phyloP scores from a whole-genome alignment of 352 stramenopile genomes.

The Aphanomyces euteiches region DNA sequence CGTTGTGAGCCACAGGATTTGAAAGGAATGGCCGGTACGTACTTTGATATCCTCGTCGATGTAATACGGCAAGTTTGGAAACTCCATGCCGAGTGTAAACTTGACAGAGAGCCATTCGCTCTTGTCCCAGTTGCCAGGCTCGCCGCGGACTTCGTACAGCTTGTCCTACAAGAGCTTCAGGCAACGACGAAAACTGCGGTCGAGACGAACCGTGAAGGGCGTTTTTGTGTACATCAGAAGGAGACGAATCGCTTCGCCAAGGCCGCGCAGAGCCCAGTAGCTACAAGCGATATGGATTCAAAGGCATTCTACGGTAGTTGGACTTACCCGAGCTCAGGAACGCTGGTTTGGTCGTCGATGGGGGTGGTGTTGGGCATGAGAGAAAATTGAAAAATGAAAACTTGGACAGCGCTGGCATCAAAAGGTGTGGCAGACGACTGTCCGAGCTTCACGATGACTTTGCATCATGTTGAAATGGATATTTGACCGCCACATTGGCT shows the following conservation, averaged over 20 bases:
- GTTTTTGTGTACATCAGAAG: background rate
- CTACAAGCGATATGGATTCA: background rate
- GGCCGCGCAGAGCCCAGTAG: background rate
- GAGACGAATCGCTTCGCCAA: background rate
- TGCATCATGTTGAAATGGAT: too few relatives aligned
- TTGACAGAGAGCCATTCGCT: background rate
- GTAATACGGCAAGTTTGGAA: background rate
- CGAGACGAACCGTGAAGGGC: background rate
- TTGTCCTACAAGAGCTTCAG: background rate
- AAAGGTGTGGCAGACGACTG: too few relatives aligned
- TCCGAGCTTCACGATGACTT: too few relatives aligned
- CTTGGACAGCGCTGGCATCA: too few relatives aligned
- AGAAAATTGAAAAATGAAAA: too few relatives aligned
- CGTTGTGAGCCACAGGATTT: too few relatives aligned
- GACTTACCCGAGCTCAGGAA: background rate
- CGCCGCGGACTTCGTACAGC: background rate
- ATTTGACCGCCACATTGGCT: too few relatives aligned
- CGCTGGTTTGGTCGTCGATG: too few relatives aligned
- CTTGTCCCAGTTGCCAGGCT: constrained; percentile 1
- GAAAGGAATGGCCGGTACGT: too few relatives aligned
- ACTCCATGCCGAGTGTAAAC: background rate
- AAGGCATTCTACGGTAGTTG: background rate
- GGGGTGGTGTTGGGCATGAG: too few relatives aligned
- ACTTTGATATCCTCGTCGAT: background rate
- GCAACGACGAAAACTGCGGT: background rate